Percentiles rank a stretch among this genome's conserved stretches.
Evolutionary conservation across 1,284 basidiomycete genomes (phyloP).

Genomic region (Schizophyllum amplum): DNA sequence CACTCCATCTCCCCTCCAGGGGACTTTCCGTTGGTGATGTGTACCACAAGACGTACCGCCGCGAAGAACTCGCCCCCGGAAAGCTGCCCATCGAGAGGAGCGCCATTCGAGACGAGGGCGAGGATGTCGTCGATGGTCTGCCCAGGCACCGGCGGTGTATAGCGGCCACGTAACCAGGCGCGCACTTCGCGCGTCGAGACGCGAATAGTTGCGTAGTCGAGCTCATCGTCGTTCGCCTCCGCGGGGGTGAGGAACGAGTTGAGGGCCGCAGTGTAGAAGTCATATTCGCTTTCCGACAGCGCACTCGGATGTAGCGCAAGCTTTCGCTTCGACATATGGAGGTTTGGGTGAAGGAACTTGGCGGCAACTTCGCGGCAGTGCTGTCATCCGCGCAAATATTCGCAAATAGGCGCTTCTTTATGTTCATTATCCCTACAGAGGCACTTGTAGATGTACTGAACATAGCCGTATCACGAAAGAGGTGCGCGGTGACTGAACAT

Average conservation of each 20-base stretch:
- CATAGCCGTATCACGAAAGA: no score
- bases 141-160: constrained; percentile 37
- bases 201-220: background rate
- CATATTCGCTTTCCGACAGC: background rate
- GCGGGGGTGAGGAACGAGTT: background rate
- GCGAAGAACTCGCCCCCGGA: constrained; percentile 71
- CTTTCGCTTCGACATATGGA: background rate
- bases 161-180: constrained; percentile 68
- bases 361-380: background rate
- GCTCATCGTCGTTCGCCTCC: background rate
- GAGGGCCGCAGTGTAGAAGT: background rate
- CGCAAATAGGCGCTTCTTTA: background rate
- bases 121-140: constrained; percentile 65
- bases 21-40: constrained; percentile 50
- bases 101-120: constrained; percentile 47
- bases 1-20: constrained; percentile 28
- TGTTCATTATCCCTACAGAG: no score
- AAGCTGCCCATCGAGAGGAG: constrained; percentile 42
- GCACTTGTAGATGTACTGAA: no score
- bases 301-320: background rate
- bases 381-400: background rate
- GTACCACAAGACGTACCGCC: constrained; percentile 53
- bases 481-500: no score
- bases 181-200: constrained; percentile 58
- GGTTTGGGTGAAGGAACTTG: background rate